phyloP scores from a whole-genome alignment of 1,139 yeast genomes.

The Hansenula anomala region DNA sequence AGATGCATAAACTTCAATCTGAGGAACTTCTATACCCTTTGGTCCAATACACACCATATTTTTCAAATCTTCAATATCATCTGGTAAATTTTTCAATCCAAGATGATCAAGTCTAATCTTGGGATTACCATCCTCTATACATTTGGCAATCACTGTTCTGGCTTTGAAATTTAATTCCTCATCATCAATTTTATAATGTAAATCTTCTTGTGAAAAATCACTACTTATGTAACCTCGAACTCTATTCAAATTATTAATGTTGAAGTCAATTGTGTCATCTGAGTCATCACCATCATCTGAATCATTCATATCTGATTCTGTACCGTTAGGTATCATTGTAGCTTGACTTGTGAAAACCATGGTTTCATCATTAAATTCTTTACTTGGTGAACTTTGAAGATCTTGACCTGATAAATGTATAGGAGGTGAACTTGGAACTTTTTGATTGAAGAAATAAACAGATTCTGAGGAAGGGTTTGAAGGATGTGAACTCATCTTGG shows the following conservation, averaged over 20 bases:
- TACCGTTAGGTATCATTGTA: conserved; percentile 15
- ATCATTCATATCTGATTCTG: not conserved
- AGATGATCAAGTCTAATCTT: conserved; percentile 39
- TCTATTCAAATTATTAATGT: conserved; percentile 16
- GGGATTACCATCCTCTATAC: conserved; percentile 30
- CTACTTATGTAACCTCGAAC: conserved; percentile 20
- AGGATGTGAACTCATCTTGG: conserved; percentile 13
- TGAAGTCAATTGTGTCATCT: conserved; percentile 19
- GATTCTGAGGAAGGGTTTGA: conserved; percentile 19
- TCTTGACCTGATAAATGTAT: not conserved
- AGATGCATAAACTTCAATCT: conserved; percentile 43
- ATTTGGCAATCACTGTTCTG: conserved; percentile 13
- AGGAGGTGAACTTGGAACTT: conserved; percentile 19
- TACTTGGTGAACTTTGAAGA: conserved; percentile 15
- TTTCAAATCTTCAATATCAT: conserved; percentile 49
- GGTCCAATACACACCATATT: conserved; percentile 39
- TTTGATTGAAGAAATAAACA: conserved; percentile 13
- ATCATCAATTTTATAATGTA: conserved; percentile 6
- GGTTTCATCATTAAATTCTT: not conserved
- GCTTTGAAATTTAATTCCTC: conserved; percentile 15
- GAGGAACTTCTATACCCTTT: conserved; percentile 31
- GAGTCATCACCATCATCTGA: conserved; percentile 5
- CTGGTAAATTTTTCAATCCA: conserved; percentile 43
- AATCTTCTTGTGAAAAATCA: conserved; percentile 14
- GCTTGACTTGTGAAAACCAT: conserved; percentile 18